phyloP scores from a whole-genome alignment of 2,329 filamentous ascomycete species.

The Diplodia sapinea region DNA sequence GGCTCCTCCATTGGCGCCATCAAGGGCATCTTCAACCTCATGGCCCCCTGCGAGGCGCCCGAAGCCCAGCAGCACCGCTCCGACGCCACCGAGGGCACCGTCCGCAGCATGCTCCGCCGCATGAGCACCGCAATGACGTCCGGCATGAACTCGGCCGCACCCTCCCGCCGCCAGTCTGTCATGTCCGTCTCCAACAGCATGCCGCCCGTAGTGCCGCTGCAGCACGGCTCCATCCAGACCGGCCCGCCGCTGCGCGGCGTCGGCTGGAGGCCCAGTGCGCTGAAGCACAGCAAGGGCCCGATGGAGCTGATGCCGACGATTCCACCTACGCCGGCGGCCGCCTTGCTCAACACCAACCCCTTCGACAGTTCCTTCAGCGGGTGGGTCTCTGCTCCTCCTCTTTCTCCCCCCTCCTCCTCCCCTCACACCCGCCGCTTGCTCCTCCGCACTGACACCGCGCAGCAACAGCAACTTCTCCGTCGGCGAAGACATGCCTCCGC shows the following conservation, averaged over 20 bases:
- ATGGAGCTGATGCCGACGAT: conserved; percentile 30
- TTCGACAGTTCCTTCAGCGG: conserved; percentile 27
- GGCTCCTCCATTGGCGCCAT: conserved; percentile 51
- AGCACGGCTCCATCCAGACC: conserved; percentile 19
- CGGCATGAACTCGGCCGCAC: conserved; percentile 20
- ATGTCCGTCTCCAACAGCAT: conserved; percentile 9
- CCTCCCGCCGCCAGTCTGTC: conserved; percentile 25
- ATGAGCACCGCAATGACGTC: conserved; percentile 32
- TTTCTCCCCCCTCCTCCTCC: not conserved
- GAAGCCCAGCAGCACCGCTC: conserved; percentile 24
- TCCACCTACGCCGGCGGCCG: conserved; percentile 27
- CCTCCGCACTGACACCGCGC: not conserved
- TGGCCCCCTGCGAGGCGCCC: conserved; percentile 41
- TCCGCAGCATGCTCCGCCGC: conserved; percentile 30
- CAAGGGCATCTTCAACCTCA: conserved; percentile 54
- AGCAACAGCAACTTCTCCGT: conserved; percentile 26
- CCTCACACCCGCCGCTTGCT: not conserved
- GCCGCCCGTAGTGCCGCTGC: not conserved
- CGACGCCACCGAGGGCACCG: conserved; percentile 29
- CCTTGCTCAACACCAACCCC: conserved; percentile 28
- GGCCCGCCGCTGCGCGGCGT: conserved; percentile 4
- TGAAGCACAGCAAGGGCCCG: conserved; percentile 27
- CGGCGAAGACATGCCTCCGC: conserved; percentile 29
- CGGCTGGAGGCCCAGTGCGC: conserved; percentile 12
- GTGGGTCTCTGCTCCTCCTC: not conserved